Evolutionary conservation across 176 grass and related monocot genomes (phyloP), one percentile per base, ranked within the genome.

Genomic region (Bromus sterilis): DNA sequence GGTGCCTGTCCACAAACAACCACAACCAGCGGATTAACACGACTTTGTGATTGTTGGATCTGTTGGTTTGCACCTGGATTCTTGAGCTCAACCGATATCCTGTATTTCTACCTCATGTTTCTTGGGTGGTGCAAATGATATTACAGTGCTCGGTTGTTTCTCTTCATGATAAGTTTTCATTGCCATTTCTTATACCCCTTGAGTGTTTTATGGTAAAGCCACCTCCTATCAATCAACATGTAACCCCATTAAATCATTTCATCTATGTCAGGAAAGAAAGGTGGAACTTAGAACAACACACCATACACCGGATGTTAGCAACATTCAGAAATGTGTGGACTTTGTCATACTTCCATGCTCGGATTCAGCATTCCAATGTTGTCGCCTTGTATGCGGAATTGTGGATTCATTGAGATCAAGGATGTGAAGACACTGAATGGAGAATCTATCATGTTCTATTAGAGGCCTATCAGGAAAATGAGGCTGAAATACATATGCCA

Each of bases 371-470:
- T 93, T 40, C 77, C 0, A 88, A 96, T 78, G 85, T 88, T 3
- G 36, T 93, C 34, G 90, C 93, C 15, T 79, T 93, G 66, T 55
- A n/a, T n/a, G n/a, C n/a, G n/a, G n/a, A n/a, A n/a, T n/a, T 93
- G 87, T 93, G 57, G 93, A 96, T 74, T 89, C 93, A 42, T 96
- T 96, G 93, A 96, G 86, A 93, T 89, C 53, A 93, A 96, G 80
- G 93, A 96, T 9, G 93, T 96, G 73, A 96, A 96, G 78, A 96
- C 93, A 30, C 79, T 93, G 93, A 43, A 88, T 90, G 7, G 90
- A 96, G 59, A 90, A 96, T 78, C 87, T 92, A 48, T 95, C 93
- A 5, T 78, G 93, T 3, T 90, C 93, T 16, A 95, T 95, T 46
- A 90, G 93, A 3, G 80, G 93, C 18, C 44, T 93, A 9, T 93